Base-by-base conservation (phyloP, 129 eudicot species). In the Saussurea involucrata region DNA sequence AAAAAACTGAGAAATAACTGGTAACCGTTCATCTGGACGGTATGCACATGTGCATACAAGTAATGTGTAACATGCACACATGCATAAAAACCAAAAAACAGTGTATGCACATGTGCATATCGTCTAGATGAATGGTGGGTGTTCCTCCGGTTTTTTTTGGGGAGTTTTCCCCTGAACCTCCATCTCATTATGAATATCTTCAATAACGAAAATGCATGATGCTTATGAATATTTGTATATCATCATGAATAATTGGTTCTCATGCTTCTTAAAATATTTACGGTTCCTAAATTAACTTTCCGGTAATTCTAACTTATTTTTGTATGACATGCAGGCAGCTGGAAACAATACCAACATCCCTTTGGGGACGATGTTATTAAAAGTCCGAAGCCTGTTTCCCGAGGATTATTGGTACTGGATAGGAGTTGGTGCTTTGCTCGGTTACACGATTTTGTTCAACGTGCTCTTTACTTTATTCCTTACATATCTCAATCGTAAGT, bases 401-500 rank as follows among this genome's bases (percentile, higher is more conserved):
- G 86, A 86, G 37, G 73, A 80, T 55, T 86, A 91, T 57, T 95
- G 98, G 98, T 91, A 89, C 83, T 95, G 98, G 98, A 87, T 95
- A 15, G 98, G 98, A 21, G 92, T 88, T n/a, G 96, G 94, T 60
- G 98, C 97, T 49, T 86, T 95, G 75, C 84, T 95, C 32, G 97
- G 98, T 66, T 95, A 91, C 78, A 85, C 90, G 9, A 31, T 89
- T 57, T 49, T 91, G 57, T 88, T 95, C 88, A 95, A 95, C 79
- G 55, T 87, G 61, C 88, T 89, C 83, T 91, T 85, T 79, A 89
- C 96, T 18, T 21, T 95, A 44, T 85, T 81, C 81, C 82, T 95
- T 82, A 85, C 97, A n/a, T 85, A 85, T 81, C 92, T 95, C 44
- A 95, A 95, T 40, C 97, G 98, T 95, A 86, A 89, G 98, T 83